phyloP scores from a whole-genome alignment of 2,329 filamentous ascomycete species.

The Colletotrichum gigasporum region DNA sequence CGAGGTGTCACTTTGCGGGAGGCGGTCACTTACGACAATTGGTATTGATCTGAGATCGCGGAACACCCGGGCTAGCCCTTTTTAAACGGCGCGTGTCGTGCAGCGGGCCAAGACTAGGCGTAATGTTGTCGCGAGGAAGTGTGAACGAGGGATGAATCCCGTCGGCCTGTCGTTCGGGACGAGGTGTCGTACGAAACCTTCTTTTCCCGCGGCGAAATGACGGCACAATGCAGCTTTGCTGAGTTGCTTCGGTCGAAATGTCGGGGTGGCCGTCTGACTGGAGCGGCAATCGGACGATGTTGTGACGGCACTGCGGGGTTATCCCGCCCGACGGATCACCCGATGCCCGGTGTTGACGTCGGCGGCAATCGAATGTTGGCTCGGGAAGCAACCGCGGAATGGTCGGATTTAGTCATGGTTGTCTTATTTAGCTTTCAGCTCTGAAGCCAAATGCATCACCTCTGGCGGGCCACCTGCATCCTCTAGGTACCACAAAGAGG shows the following conservation, averaged over 20 bases:
- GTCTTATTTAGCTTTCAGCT: no score
- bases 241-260: not conserved
- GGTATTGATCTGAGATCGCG: not conserved
- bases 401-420: no score
- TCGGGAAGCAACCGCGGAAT: not conserved
- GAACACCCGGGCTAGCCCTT: not conserved
- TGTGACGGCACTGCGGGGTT: not conserved
- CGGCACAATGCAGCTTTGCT: not conserved
- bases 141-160: not conserved
- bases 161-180: not conserved
- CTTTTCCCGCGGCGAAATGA: not conserved
- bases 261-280: not conserved
- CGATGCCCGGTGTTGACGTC: slow-evolving; percentile 18
- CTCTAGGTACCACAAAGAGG: no score
- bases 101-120: not conserved
- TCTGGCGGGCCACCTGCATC: no score
- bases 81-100: slow-evolving; percentile 1
- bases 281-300: not conserved
- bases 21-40: not conserved
- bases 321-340: slow-evolving; percentile 14
- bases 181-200: not conserved
- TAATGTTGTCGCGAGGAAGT: not conserved
- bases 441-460: no score
- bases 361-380: not conserved
- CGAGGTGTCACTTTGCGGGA: not conserved